Percentiles rank a stretch among this genome's conserved stretches.
Evolutionary conservation across 148 eudicot genomes (phyloP).

Genomic region (Silene uniflora): DNA sequence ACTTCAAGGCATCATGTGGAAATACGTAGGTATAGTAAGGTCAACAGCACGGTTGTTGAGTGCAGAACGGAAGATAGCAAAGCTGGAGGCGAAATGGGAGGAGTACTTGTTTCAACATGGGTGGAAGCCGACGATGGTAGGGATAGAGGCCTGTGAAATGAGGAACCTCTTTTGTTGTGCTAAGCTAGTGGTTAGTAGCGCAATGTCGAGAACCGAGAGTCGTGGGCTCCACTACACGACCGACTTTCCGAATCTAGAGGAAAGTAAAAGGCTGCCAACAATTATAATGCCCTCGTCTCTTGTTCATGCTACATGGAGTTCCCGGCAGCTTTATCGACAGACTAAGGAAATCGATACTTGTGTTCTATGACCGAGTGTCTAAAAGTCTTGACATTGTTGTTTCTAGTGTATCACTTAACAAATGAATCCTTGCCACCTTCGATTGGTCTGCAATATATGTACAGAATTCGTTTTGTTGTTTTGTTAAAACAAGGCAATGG

Average conservation of each 20-base stretch:
- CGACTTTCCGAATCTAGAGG: constrained; percentile 77
- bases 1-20: constrained; percentile 78
- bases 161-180: constrained; percentile 92
- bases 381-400: too few relatives aligned
- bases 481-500: too few relatives aligned
- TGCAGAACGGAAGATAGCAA: constrained; percentile 75
- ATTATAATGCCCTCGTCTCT: constrained; percentile 61
- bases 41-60: constrained; percentile 66
- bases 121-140: constrained; percentile 94
- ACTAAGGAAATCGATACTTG: not conserved
- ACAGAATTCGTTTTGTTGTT: too few relatives aligned
- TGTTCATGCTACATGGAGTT: constrained; percentile 73
- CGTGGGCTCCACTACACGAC: constrained; percentile 89
- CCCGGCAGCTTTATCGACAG: constrained; percentile 75
- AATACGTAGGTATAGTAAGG: constrained; percentile 84
- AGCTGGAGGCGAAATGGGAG: constrained; percentile 85
- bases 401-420: too few relatives aligned
- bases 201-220: constrained; percentile 81
- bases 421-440: too few relatives aligned
- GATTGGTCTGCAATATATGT: too few relatives aligned
- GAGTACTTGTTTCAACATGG: constrained; percentile 77
- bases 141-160: constrained; percentile 89
- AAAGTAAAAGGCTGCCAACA: constrained; percentile 86
- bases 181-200: constrained; percentile 87
- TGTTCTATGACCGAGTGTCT: not conserved